These are phyloP conservation scores for Gelatoporia subvermispora DNA, from an alignment of 768 basidiomycete genomes.

Conservation along the genomic window DNA sequence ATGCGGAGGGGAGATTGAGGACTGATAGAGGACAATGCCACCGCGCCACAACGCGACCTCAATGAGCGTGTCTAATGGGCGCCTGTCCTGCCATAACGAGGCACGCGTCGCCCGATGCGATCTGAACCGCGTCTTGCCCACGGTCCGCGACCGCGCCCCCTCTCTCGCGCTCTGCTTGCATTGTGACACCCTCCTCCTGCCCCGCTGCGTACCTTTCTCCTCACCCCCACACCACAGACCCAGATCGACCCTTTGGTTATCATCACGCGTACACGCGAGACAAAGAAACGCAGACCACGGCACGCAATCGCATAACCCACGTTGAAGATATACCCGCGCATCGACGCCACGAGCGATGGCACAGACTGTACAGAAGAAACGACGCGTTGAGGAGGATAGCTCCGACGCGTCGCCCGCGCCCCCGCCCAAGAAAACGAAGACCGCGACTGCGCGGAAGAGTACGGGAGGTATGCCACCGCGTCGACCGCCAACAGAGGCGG, in stretches of 20 bases:
- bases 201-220: not conserved
- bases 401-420: conserved; percentile 45
- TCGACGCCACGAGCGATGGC: conserved; percentile 42
- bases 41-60: conserved; percentile 1
- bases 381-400: conserved; percentile 24
- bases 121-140: conserved; percentile 16
- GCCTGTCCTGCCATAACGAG: conserved; percentile 1
- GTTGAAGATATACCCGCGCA: not conserved
- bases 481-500: conserved; percentile 14
- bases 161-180: not conserved
- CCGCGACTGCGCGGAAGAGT: conserved; percentile 76
- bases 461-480: conserved; percentile 62
- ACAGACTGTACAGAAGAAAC: conserved; percentile 53
- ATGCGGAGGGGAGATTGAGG: conserved; percentile 2
- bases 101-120: conserved; percentile 10
- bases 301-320: too few relatives aligned
- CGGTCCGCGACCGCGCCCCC: not conserved
- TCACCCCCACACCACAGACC: conserved; percentile 1
- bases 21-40: conserved; percentile 5
- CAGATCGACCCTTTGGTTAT: conserved; percentile 5
- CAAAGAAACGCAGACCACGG: not conserved
- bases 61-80: conserved; percentile 3
- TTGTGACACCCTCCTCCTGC: conserved; percentile 4
- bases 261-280: too few relatives aligned
- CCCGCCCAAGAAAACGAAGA: conserved; percentile 43